Conservation (phyloP, 805 yeast species). For the Ogataea zsoltii region DNA sequence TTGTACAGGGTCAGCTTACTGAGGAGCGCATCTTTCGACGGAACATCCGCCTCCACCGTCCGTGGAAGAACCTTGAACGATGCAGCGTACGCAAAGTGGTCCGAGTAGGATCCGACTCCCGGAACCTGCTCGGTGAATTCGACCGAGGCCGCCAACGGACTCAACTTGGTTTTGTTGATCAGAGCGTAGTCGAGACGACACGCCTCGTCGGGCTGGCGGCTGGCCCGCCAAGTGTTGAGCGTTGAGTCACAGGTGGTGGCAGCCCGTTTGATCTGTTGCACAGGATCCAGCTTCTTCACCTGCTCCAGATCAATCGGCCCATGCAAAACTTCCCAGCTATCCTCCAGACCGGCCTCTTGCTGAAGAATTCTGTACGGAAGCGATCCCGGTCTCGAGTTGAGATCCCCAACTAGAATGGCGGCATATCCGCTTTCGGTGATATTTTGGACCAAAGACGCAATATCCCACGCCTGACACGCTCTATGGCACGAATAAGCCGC, state of each 20-base stretch:
- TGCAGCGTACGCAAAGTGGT: conserved; percentile 82
- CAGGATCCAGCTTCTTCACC: conserved; percentile 49
- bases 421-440: conserved; percentile 76
- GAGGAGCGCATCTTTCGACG: conserved; percentile 1
- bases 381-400: conserved; percentile 86
- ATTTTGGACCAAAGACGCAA: conserved; percentile 62
- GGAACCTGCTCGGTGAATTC: conserved; percentile 71
- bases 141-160: conserved; percentile 64
- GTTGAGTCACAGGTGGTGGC: conserved; percentile 91
- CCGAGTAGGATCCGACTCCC: conserved; percentile 76
- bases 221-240: conserved; percentile 81
- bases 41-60: not conserved
- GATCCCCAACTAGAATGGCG: conserved; percentile 88
- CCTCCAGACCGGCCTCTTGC: conserved; percentile 64
- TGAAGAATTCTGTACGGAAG: conserved; percentile 77
- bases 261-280: conserved; percentile 65
- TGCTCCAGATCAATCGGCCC: conserved; percentile 46
- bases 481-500: conserved; percentile 89
- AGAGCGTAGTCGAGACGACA: conserved; percentile 89
- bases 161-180: conserved; percentile 56
- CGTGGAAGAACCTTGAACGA: conserved; percentile 36
- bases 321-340: conserved; percentile 77
- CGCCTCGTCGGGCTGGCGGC: conserved; percentile 62
- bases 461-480: conserved; percentile 96
- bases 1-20: conserved; percentile 40